Percentiles rank a stretch among this genome's conserved stretches.
These are phyloP conservation scores for Exophiala phaeomuriformis DNA, from an alignment of 2,329 filamentous ascomycete species.

Conservation along the genomic window DNA sequence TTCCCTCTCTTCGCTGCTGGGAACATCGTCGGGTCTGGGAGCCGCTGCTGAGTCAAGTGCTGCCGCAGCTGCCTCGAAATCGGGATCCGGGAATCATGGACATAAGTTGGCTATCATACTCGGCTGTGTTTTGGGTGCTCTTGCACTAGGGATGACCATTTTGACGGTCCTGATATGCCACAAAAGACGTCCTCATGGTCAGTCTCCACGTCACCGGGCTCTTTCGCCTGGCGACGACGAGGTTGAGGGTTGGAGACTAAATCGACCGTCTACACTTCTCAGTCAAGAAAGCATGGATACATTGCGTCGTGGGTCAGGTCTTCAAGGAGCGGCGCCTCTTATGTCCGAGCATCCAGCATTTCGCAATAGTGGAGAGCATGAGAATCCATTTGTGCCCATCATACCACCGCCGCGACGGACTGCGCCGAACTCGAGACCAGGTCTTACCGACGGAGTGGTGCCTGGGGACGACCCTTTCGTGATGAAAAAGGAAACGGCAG, in stretches of 20 bases:
- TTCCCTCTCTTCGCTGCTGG: slow-evolving; percentile 3
- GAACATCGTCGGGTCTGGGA: slow-evolving; percentile 14
- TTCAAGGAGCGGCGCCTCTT: slow-evolving; percentile 10
- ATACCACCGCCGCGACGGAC: slow-evolving; percentile 25
- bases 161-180: slow-evolving; percentile 18
- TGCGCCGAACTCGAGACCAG: slow-evolving; percentile 17
- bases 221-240: slow-evolving; percentile 24
- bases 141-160: slow-evolving; percentile 22
- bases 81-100: slow-evolving; percentile 2
- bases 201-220: slow-evolving; percentile 20
- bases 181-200: slow-evolving; percentile 12
- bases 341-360: slow-evolving; percentile 23
- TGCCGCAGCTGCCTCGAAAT: slow-evolving; percentile 4
- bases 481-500: slow-evolving; percentile 2
- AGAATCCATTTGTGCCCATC: slow-evolving; percentile 26
- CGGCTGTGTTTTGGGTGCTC: slow-evolving; percentile 23
- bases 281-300: neutral
- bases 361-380: slow-evolving; percentile 8
- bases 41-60: slow-evolving; percentile 8
- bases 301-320: neutral
- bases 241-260: slow-evolving; percentile 23
- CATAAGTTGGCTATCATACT: slow-evolving; percentile 23
- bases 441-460: slow-evolving; percentile 16
- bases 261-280: slow-evolving; percentile 3
- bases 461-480: slow-evolving; percentile 15